Percentiles rank a stretch among this genome's conserved stretches.
Evolutionary conservation across 2,329 filamentous ascomycete genomes (phyloP).

Genomic region (Bipolaris zeicola): DNA sequence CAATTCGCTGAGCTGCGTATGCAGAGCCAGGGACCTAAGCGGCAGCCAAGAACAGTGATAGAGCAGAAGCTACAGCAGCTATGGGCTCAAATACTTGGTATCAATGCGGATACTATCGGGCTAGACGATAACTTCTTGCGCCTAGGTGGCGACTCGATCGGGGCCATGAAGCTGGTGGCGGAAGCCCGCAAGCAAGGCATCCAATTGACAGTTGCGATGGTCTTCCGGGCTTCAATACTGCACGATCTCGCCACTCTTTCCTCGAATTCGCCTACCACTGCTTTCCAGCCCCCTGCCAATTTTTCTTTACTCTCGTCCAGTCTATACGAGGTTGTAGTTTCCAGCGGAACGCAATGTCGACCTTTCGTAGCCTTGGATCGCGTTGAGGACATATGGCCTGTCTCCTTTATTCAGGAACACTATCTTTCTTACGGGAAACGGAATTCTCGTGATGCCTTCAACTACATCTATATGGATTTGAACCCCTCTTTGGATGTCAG

Average conservation of each 20-base stretch:
- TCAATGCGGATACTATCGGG: constrained; percentile 8
- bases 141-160: constrained; percentile 19
- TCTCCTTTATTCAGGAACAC: not conserved
- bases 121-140: constrained; percentile 18
- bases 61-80: not conserved
- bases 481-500: not conserved
- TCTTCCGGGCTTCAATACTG: not conserved
- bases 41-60: not conserved
- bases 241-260: not conserved
- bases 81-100: constrained; percentile 7
- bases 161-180: constrained; percentile 16
- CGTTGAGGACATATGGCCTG: not conserved
- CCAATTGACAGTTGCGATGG: not conserved
- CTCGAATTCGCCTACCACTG: not conserved
- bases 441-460: not conserved
- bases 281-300: not conserved
- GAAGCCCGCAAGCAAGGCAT: constrained; percentile 2
- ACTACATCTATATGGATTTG: not conserved
- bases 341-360: not conserved
- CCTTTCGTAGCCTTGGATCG: not conserved
- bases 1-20: constrained; percentile 1
- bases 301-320: not conserved
- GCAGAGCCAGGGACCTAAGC: not conserved
- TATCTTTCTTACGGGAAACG: not conserved
- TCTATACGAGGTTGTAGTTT: not conserved